Evolutionary conservation across 768 basidiomycete genomes (phyloP), one percentile per base, ranked within the genome.

Genomic region (Symmetrospora coprosmae): DNA sequence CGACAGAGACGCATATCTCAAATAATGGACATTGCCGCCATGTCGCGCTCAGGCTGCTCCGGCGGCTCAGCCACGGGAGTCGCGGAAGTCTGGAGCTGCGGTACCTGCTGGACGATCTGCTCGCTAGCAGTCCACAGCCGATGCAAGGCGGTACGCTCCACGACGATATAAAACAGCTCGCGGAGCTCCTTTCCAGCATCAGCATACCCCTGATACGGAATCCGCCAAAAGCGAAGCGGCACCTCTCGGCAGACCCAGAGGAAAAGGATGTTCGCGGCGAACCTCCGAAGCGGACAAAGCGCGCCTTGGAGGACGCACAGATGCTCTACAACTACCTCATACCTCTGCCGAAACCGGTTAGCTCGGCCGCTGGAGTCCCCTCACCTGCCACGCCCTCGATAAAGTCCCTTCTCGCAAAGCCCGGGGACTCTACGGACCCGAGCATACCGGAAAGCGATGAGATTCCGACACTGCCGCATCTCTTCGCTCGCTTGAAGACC

Each of bases 21-120:
- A n/a, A n/a, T n/a, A n/a, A n/a, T n/a, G n/a, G n/a, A n/a, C 55
- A 58, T 21, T 46, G 40, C 41, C 40, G 43, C 13, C 55, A 58
- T 46, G 55, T 46, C 14, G 41, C 41, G 7, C 13, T 58, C 25
- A 19, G 40, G 16, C 43, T 58, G 9, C n/a, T 46, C 39, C 41
- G 55, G 13, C 19, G 30, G 21, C 11, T 58, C 5, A n/a, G 31
- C 14, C 9, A 46, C n/a, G 55, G 55, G n/a, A 58, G 41, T n/a
- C 28, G 43, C 9, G 55, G 55, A 9, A n/a, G 8, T 7, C 55
- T 58, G n/a, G 55, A 58, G 40, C 23, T 58, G 8, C 28, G 37
- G 21, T 43, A 31, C 30, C 39, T 58, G 3, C 27, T 58, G 2
- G 41, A 58, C 43, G 55, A 58, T 23, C 55, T 58, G 8, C 43